These are phyloP conservation scores for Strobilomyces dryophilus DNA, from an alignment of 768 basidiomycete species.

Conservation along the genomic window DNA sequence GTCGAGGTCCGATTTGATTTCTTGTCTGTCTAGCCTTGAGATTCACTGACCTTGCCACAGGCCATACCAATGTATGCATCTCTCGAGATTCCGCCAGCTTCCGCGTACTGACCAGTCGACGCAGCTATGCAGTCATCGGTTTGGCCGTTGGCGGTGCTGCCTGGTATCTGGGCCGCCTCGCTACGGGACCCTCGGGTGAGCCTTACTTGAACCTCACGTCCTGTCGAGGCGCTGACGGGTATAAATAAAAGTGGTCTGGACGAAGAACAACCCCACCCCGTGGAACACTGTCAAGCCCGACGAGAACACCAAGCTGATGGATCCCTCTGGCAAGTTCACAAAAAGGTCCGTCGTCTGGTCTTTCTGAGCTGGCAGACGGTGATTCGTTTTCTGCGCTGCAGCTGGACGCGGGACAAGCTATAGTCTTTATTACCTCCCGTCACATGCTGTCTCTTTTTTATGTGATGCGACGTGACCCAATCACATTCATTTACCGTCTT, in stretches of 20 bases:
- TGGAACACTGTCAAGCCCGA: slow-evolving; percentile 79
- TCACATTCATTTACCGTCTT: slow-evolving; percentile 7
- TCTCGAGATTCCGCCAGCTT: slow-evolving; percentile 4
- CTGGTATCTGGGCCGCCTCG: slow-evolving; percentile 67
- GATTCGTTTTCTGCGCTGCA: slow-evolving; percentile 25
- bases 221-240: background rate
- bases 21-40: background rate
- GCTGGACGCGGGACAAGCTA: slow-evolving; percentile 75
- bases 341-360: slow-evolving; percentile 42
- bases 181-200: slow-evolving; percentile 51
- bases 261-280: slow-evolving; percentile 76
- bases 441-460: slow-evolving; percentile 5
- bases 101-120: slow-evolving; percentile 10
- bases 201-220: background rate
- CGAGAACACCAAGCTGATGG: slow-evolving; percentile 68
- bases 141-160: slow-evolving; percentile 50
- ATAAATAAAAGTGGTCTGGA: slow-evolving; percentile 48
- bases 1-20: slow-evolving; percentile 34
- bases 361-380: background rate
- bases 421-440: slow-evolving; percentile 29
- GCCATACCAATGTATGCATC: slow-evolving; percentile 46
- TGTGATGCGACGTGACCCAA: slow-evolving; percentile 21
- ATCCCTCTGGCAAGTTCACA: slow-evolving; percentile 70
- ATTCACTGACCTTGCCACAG: slow-evolving; percentile 23
- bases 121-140: slow-evolving; percentile 49